Evolutionary conservation across 306 rosid species (phyloP), one percentile per base, ranked within the genome.

Genomic region (Citrullus mucosospermus): DNA sequence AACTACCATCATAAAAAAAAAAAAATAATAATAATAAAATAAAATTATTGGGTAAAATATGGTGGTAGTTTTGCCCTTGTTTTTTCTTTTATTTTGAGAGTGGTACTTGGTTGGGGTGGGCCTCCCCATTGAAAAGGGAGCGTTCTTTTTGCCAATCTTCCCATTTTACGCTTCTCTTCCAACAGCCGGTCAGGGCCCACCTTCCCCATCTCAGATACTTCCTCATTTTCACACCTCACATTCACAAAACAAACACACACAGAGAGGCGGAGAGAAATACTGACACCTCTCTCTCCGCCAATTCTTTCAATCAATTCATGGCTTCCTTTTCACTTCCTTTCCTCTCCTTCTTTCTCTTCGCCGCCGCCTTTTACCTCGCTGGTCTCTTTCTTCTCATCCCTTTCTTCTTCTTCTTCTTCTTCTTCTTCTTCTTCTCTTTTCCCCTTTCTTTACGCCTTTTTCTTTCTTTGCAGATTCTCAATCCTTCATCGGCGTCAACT

Each of bases 401-500:
- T 6, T 6, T 44, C 38, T 14, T 36, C 50, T 59, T 32, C 36
- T 32, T 32, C 51, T 16, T 48, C n/a, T n/a, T n/a, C n/a, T n/a
- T n/a, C 20, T 53, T 2, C n/a, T 53, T 3, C 20, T 6, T 53
- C 15, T 53, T 53, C 8, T 4, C 57, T 53, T 53, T 53, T 53
- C 57, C 32, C 15, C 20, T 4, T 6, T 46, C 39, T 14, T 48
- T 48, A 53, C 53, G 30, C 62, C 50, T 17, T 4, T 39, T 8
- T 32, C 30, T 78, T 48, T 5, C n/a, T 4, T 6, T 36, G 57
- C 97, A 95, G 99, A 82, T 3, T 89, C 97, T 1, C 92, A 95
- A 61, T 86, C 97, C 11, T 92, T 92, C 80, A 57, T 95, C 72
- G 99, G 97, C n/a, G 86, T 95, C 15, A 95, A 92, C 84, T 95